phyloP scores from a whole-genome alignment of 306 rosid species.

The Arachis hypogaea region DNA sequence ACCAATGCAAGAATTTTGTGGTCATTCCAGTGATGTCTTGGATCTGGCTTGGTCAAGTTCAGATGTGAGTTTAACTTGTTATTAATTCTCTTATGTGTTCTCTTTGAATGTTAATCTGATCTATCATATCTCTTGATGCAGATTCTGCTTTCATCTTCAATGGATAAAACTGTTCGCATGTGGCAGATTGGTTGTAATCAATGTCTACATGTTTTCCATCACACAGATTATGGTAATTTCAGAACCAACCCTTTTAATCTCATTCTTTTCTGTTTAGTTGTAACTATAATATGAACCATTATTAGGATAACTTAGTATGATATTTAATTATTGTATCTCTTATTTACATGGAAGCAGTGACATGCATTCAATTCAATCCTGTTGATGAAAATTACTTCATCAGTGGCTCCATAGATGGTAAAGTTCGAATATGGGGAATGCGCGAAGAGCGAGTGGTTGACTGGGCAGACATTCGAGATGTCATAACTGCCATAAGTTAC shows the following conservation, averaged over 20 bases:
- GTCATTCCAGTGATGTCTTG: constrained; percentile 78
- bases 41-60: constrained; percentile 95
- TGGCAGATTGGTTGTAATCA: constrained; percentile 70
- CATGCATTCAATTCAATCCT: constrained; percentile 92
- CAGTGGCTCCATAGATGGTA: constrained; percentile 92
- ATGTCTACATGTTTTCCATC: constrained; percentile 65
- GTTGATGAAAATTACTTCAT: constrained; percentile 71
- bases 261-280: not conserved
- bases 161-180: constrained; percentile 83
- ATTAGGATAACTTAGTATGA: constrained; percentile 1
- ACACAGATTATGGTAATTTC: constrained; percentile 74
- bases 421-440: constrained; percentile 86
- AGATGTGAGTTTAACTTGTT: constrained; percentile 60
- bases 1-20: constrained; percentile 68
- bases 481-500: constrained; percentile 79
- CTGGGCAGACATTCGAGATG: constrained; percentile 78
- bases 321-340: constrained; percentile 11
- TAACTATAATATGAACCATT: not conserved
- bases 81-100: not conserved
- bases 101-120: constrained; percentile 31
- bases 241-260: not conserved
- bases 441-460: constrained; percentile 79
- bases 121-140: constrained; percentile 46
- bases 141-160: constrained; percentile 90
- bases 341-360: constrained; percentile 58